Conservation (phyloP, 805 yeast genomes). For the Kluyveromyces starmeri region DNA sequence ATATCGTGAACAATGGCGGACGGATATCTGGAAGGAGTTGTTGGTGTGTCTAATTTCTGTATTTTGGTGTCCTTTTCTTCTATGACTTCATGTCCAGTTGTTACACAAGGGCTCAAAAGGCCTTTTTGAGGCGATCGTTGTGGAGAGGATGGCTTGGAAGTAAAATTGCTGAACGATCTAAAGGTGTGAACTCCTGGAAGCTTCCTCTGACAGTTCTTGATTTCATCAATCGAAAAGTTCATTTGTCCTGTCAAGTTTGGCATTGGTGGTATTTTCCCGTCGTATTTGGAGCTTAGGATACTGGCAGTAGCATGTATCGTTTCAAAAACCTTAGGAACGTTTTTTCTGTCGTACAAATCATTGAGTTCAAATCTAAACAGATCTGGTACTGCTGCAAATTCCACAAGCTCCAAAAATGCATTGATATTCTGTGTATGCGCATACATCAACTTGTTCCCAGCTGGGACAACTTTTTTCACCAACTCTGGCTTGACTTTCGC, state of each 20-base stretch:
- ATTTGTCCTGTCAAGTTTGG: conserved; percentile 53
- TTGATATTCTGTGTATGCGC: conserved; percentile 91
- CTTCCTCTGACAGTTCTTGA: conserved; percentile 52
- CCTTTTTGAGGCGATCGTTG: background rate
- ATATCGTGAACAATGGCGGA: conserved; percentile 5
- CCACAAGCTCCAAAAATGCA: conserved; percentile 63
- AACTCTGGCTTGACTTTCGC: conserved; percentile 59
- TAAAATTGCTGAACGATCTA: conserved; percentile 34
- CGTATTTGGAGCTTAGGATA: conserved; percentile 47
- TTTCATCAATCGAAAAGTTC: conserved; percentile 55
- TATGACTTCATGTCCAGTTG: background rate
- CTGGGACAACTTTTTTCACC: conserved; percentile 44
- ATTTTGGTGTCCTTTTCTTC: background rate
- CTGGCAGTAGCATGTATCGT: conserved; percentile 84
- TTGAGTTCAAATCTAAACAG: conserved; percentile 85
- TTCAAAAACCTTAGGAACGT: conserved; percentile 88
- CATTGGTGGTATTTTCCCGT: conserved; percentile 51
- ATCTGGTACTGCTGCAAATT: conserved; percentile 69
- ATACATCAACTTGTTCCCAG: conserved; percentile 64
- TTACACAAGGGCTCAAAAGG: background rate
- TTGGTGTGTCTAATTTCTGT: background rate
- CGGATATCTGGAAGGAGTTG: conserved; percentile 2
- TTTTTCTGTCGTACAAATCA: conserved; percentile 85
- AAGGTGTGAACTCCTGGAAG: conserved; percentile 75
- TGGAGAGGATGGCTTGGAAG: conserved; percentile 3